These are phyloP conservation scores for Fusarium pseudocircinatum DNA, from an alignment of 2,329 filamentous ascomycete genomes.

Conservation along the genomic window DNA sequence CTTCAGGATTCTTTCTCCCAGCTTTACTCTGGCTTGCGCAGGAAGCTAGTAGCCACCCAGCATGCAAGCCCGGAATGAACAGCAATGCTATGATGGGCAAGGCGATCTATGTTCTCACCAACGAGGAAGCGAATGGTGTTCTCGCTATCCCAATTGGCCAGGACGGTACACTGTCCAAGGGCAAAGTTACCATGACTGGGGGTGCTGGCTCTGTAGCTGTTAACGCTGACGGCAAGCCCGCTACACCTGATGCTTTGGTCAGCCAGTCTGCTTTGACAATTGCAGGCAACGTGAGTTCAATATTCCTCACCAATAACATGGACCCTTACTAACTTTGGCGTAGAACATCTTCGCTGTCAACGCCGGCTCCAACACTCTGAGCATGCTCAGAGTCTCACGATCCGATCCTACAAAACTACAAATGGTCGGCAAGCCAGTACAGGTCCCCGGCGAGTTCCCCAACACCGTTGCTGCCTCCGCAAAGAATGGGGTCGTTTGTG, in stretches of 20 bases:
- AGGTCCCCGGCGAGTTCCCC: conserved; percentile 62
- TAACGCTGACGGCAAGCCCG: conserved; percentile 50
- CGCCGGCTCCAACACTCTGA: conserved; percentile 61
- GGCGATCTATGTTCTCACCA: conserved; percentile 67
- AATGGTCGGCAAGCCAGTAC: conserved; percentile 54
- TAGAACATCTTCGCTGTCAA: conserved; percentile 65
- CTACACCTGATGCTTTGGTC: conserved; percentile 60
- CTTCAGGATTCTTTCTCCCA: neutral
- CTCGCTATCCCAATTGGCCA: conserved; percentile 58
- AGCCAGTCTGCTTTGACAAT: conserved; percentile 62
- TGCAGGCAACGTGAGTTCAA: conserved; percentile 55
- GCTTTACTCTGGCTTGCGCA: neutral
- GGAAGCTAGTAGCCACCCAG: conserved; percentile 3
- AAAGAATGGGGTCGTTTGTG: conserved; percentile 56
- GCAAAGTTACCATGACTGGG: conserved; percentile 55
- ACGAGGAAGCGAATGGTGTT: conserved; percentile 59
- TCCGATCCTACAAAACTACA: conserved; percentile 56
- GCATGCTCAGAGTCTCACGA: conserved; percentile 57
- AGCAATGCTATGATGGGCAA: conserved; percentile 41
- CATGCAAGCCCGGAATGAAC: neutral
- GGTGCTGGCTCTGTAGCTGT: conserved; percentile 57
- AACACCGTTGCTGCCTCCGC: conserved; percentile 60
- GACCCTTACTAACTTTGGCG: neutral
- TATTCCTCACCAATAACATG: rapidly evolving
- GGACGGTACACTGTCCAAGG: conserved; percentile 58